phyloP scores from a whole-genome alignment of 495 filamentous ascomycete species.

The Penicillium maclennaniae region DNA sequence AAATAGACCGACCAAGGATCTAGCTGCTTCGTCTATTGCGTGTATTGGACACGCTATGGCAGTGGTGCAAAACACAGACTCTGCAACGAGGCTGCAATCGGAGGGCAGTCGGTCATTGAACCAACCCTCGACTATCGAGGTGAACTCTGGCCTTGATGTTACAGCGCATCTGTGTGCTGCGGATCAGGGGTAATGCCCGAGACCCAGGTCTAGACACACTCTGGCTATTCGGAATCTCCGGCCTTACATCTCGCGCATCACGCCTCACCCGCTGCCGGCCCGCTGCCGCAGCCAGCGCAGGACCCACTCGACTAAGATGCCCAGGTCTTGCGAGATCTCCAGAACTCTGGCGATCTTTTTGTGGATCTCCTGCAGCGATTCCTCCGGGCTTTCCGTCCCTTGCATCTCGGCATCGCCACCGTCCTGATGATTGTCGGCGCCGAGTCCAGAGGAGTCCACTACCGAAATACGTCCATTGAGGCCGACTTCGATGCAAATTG shows the following conservation, averaged over 20 bases:
- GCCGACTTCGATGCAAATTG: constrained; percentile 54
- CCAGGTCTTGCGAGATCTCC: constrained; percentile 51
- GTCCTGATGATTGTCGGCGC: constrained; percentile 16
- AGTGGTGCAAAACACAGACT: too few relatives aligned
- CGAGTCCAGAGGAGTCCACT: constrained; percentile 33
- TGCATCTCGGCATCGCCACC: constrained; percentile 22
- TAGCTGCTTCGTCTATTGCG: neutral
- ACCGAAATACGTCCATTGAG: constrained; percentile 56
- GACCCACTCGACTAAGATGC: constrained; percentile 57
- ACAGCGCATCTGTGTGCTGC: neutral
- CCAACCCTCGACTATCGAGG: neutral
- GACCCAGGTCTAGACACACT: neutral
- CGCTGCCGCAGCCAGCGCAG: constrained; percentile 33
- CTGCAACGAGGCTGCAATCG: neutral
- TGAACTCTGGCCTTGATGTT: neutral
- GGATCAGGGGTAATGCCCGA: neutral
- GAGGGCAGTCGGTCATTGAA: neutral
- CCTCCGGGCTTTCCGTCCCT: constrained; percentile 19
- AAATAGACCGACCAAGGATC: neutral
- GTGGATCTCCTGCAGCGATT: constrained; percentile 32
- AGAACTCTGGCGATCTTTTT: constrained; percentile 38
- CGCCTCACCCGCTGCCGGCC: constrained; percentile 17
- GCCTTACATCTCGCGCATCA: constrained; percentile 6
- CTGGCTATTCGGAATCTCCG: constrained; percentile 8
- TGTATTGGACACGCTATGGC: neutral